Evolutionary conservation across 768 basidiomycete genomes (phyloP), one percentile per base, ranked within the genome.

Genomic region (Trametes cinnabarina): DNA sequence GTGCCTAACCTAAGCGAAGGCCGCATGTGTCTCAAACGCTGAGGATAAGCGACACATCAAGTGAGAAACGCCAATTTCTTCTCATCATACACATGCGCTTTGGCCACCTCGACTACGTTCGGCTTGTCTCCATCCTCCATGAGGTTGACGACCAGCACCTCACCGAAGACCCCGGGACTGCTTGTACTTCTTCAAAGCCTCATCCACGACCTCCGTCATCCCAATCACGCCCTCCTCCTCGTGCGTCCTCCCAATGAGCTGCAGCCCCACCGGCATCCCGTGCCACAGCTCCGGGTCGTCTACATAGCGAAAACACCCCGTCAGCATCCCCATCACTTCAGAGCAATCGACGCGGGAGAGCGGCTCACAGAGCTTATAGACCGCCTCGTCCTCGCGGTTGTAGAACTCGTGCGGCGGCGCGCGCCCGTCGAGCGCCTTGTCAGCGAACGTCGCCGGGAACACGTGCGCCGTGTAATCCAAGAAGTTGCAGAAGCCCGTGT

Each of bases 191-290:
- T 70, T 73, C 6, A 77, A 50, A 11, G 77, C 76, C 3, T 62
- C 68, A 25, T 75, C 74, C 12, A 79, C 75, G 5, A 80, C 66
- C 60, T 79, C 78, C 3, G 75, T 74, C 76, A 82, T 78, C 4
- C 68, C 71, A 10, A 83, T 71, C 17, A 83, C 78, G 0, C 78
- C 82, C 64, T 83, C 82, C 51, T 83, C 82, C 64, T 83, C 82
- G 43, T 72, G 70, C 32, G 73, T 76, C 23, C 74, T 70, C 3
- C 81, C 81, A 7, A 79, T 70, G 12, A 82, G 68, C 66, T 84
- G 82, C 43, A 84, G 68, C 15, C 72, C 71, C 6, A 82, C 71
- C 2, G 82, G 81, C n/a, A 76, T 73, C 15, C 75, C 75, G 5
- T 71, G 65, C 62, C 77, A 80, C 15, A 76, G 62, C 50, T 76